Evolutionary conservation across 2,329 filamentous ascomycete species (phyloP).

Genomic region (Westerdykella sp.): DNA sequence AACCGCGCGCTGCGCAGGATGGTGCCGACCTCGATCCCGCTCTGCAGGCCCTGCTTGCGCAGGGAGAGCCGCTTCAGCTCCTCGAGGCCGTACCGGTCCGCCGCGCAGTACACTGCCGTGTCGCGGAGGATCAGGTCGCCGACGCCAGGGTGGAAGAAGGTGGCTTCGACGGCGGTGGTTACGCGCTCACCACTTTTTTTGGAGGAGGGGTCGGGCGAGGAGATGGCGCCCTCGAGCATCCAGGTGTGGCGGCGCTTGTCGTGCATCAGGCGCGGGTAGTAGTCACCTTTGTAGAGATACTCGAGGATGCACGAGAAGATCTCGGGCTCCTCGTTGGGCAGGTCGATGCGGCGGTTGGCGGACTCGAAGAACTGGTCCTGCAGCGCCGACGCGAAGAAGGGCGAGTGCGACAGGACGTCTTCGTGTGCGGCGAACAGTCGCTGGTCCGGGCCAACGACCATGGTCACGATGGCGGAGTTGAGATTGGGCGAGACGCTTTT

Average conservation of each 20-base stretch:
- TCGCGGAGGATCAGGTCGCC: slow-evolving; percentile 78
- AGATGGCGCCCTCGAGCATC: slow-evolving; percentile 71
- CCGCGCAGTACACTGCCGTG: slow-evolving; percentile 90
- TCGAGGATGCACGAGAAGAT: slow-evolving; percentile 90
- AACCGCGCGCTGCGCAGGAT: slow-evolving; percentile 91
- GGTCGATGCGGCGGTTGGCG: slow-evolving; percentile 67
- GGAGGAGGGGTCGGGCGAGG: slow-evolving; percentile 50
- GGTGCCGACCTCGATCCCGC: slow-evolving; percentile 83
- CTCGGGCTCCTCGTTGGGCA: slow-evolving; percentile 78
- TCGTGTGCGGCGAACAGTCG: slow-evolving; percentile 93
- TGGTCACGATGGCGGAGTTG: slow-evolving; percentile 72
- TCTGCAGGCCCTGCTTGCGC: slow-evolving; percentile 90
- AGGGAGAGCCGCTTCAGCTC: slow-evolving; percentile 87
- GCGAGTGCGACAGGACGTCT: slow-evolving; percentile 79
- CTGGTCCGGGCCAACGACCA: slow-evolving; percentile 76
- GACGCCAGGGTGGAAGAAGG: slow-evolving; percentile 68
- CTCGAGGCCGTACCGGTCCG: slow-evolving; percentile 83
- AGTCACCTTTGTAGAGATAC: slow-evolving; percentile 96
- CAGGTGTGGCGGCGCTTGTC: slow-evolving; percentile 81
- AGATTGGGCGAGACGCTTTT: slow-evolving; percentile 43
- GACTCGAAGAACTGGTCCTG: slow-evolving; percentile 66
- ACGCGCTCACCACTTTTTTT: slow-evolving; percentile 45
- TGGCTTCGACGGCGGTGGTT: slow-evolving; percentile 55
- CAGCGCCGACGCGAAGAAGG: slow-evolving; percentile 71
- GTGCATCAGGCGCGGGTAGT: slow-evolving; percentile 82